These are phyloP conservation scores for Botryobasidium botryosum DNA, from an alignment of 768 basidiomycete genomes.

Conservation along the genomic window DNA sequence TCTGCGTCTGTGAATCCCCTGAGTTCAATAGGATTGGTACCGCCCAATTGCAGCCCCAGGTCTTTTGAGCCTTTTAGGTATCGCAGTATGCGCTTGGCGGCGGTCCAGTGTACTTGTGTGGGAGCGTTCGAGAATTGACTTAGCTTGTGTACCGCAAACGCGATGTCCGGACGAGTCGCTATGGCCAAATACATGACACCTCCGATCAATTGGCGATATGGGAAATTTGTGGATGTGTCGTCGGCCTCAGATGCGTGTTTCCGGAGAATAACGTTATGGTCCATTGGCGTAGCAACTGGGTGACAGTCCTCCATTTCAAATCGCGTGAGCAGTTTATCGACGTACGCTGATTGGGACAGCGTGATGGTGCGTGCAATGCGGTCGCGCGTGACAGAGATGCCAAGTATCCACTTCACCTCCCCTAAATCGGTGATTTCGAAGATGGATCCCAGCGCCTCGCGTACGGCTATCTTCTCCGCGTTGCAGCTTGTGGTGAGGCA, in stretches of 20 bases:
- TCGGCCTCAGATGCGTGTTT: not conserved
- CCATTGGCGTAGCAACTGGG: not conserved
- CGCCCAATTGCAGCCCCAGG: not conserved
- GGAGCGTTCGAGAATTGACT: not conserved
- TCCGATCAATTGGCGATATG: not conserved
- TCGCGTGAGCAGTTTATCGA: not conserved
- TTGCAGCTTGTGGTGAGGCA: not conserved
- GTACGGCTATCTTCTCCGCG: not conserved
- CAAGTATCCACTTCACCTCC: not conserved
- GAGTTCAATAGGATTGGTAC: slow-evolving; percentile 12
- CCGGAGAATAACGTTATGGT: not conserved
- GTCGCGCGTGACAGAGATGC: not conserved
- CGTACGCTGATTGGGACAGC: not conserved
- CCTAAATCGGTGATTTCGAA: slow-evolving; percentile 7
- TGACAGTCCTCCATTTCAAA: not conserved
- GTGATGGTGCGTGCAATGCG: not conserved
- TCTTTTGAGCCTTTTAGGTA: not conserved
- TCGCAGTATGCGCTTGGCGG: not conserved
- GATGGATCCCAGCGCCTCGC: not conserved
- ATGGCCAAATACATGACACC: not conserved
- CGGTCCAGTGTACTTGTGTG: not conserved
- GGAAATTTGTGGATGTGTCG: not conserved
- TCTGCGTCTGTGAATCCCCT: slow-evolving; percentile 22
- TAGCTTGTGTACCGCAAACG: not conserved
- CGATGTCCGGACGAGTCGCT: not conserved